Percentiles rank a stretch among this genome's conserved stretches.
Evolutionary conservation across 75 land plant species (phyloP).

Genomic region (Chamaecyparis obtusa): DNA sequence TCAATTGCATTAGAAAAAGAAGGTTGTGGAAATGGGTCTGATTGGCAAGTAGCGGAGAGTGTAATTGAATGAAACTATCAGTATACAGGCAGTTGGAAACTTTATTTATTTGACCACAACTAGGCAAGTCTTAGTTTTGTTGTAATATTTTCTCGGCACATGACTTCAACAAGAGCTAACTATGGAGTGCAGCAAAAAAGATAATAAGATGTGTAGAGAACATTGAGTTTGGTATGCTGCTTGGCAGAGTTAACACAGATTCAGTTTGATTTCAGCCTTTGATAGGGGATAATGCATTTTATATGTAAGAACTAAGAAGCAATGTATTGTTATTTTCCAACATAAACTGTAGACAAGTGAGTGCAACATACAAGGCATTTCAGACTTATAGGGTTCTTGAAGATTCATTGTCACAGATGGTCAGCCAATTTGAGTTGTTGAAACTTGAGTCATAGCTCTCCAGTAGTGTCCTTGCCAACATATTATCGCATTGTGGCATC

Average conservation of each 20-base stretch:
- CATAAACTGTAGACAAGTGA: neutral
- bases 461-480: neutral
- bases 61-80: neutral
- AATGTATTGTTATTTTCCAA: neutral
- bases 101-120: neutral
- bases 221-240: neutral
- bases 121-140: neutral
- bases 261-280: neutral
- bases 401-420: neutral
- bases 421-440: too few relatives aligned
- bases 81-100: neutral
- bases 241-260: neutral
- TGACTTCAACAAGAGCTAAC: neutral
- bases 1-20: neutral
- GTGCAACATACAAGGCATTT: neutral
- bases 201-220: neutral
- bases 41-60: neutral
- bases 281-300: neutral
- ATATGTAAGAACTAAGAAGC: neutral
- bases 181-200: neutral
- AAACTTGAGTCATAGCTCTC: too few relatives aligned
- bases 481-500: neutral
- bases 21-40: neutral
- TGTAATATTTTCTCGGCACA: neutral
- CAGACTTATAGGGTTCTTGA: neutral